Evolutionary conservation across 2,329 filamentous ascomycete genomes (phyloP).

Genomic region (Aspergillus sp.): DNA sequence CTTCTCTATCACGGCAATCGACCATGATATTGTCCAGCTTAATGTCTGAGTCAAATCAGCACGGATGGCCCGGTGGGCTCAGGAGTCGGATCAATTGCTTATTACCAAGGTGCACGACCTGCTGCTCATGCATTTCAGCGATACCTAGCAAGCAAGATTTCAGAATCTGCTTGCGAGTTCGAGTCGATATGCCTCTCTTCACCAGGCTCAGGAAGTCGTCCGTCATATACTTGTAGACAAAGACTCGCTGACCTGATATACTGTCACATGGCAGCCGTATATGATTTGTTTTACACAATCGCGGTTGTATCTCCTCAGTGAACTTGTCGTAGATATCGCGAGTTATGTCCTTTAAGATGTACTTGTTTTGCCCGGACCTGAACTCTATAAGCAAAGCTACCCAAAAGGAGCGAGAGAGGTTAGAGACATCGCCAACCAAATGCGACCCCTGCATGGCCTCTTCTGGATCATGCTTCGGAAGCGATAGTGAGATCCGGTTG

Average conservation of each 20-base stretch:
- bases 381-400: constrained; percentile 4
- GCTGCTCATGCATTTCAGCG: constrained; percentile 35
- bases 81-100: not conserved
- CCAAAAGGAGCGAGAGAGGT: constrained; percentile 5
- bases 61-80: not conserved
- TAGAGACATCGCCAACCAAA: not conserved
- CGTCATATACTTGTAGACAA: constrained; percentile 49
- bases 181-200: constrained; percentile 42
- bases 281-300: constrained; percentile 38
- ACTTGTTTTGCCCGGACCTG: constrained; percentile 25
- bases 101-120: constrained; percentile 36
- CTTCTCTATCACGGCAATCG: constrained; percentile 28
- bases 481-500: not conserved
- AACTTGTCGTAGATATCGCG: constrained; percentile 27
- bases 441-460: not conserved
- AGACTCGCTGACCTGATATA: constrained; percentile 47
- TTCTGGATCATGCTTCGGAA: not conserved
- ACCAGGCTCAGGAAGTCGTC: constrained; percentile 47
- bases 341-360: constrained; percentile 29
- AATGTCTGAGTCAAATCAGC: constrained; percentile 30
- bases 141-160: constrained; percentile 44
- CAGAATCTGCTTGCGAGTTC: constrained; percentile 46
- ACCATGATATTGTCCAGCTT: constrained; percentile 43
- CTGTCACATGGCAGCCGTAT: constrained; percentile 44
- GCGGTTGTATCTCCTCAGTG: constrained; percentile 25